A percentile compares a stretch with the other conserved stretches of the same genome.
phyloP scores from a whole-genome alignment of 176 grass and related monocot genomes.

The Phoenix dactylifera region DNA sequence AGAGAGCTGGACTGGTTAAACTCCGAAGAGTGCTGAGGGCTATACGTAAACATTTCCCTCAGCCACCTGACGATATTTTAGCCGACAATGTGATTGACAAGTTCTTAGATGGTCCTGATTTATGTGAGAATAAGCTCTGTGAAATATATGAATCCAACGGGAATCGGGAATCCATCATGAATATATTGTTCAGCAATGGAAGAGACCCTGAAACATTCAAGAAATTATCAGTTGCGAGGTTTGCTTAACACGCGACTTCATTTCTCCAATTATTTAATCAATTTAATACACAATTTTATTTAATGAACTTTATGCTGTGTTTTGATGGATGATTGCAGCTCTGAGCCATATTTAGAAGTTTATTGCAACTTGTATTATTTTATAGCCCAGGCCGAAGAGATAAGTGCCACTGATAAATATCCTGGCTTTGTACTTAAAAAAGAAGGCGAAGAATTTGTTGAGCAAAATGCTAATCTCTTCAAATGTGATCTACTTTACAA shows the following conservation, averaged over 20 bases:
- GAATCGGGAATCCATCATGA: conserved; percentile 54
- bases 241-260: conserved; percentile 19
- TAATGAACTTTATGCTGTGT: not conserved
- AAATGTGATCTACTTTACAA: conserved; percentile 97
- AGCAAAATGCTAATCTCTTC: conserved; percentile 88
- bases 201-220: conserved; percentile 54
- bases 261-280: not conserved
- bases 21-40: conserved; percentile 81
- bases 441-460: conserved; percentile 94
- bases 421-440: conserved; percentile 96
- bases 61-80: conserved; percentile 77
- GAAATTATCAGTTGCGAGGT: conserved; percentile 61
- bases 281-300: no score
- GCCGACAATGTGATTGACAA: conserved; percentile 59
- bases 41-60: conserved; percentile 87
- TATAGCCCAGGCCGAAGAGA: conserved; percentile 85
- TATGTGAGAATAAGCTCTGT: conserved; percentile 62
- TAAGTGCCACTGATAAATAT: conserved; percentile 88
- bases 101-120: conserved; percentile 85
- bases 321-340: conserved; percentile 49
- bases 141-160: conserved; percentile 64
- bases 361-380: conserved; percentile 85
- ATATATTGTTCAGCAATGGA: conserved; percentile 71
- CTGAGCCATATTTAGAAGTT: conserved; percentile 80
- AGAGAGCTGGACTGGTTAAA: conserved; percentile 98